Evolutionary conservation across 805 yeast genomes (phyloP), one percentile per base, ranked within the genome.

Genomic region (Zygotorulaspora danielsina): DNA sequence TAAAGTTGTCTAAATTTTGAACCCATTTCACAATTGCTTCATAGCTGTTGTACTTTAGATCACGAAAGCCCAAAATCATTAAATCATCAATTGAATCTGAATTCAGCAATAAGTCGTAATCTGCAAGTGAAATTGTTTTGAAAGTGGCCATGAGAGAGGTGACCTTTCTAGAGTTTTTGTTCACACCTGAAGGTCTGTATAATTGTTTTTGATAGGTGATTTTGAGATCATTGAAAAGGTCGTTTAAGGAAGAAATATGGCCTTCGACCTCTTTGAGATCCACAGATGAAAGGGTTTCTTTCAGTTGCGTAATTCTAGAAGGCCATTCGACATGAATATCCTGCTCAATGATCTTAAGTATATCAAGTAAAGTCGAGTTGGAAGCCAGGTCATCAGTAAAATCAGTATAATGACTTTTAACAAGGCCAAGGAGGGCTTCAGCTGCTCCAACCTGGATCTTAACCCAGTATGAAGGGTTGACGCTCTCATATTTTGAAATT

Each of bases 371-470:
- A 2, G 73, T 66, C 4, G 69, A 65, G 49, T 82, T 78, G 51
- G 81, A 78, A 9, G 65, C 61, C 45, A 81, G 55, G 50, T 83
- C 85, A 55, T 79, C 83, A 3, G 81, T 72, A 54, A 89, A 85
- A 55, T 85, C 93, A 19, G 74, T 63, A 57, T 81, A 88, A 55
- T 83, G 85, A 49, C 81, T 80, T 32, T 76, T 72, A 15, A 86
- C 76, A 59, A 94, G 72, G 20, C 81, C 73, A 31, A 78, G 72
- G 41, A 87, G 65, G 0, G 87, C 85, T 55, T 85, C 94, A 43
- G 88, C 66, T 21, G 88, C 77, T 28, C 94, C 94, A 26, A 83
- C 70, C 55, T 88, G 93, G 30, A 89, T 84, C 54, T 81, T 85
- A 8, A 83, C 79, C 32, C 85, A 79, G 39, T 78, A 72, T 32